Percentiles rank a stretch among this genome's conserved stretches.
phyloP scores from a whole-genome alignment of 495 filamentous ascomycete species.

The Penicillium subrubescens region DNA sequence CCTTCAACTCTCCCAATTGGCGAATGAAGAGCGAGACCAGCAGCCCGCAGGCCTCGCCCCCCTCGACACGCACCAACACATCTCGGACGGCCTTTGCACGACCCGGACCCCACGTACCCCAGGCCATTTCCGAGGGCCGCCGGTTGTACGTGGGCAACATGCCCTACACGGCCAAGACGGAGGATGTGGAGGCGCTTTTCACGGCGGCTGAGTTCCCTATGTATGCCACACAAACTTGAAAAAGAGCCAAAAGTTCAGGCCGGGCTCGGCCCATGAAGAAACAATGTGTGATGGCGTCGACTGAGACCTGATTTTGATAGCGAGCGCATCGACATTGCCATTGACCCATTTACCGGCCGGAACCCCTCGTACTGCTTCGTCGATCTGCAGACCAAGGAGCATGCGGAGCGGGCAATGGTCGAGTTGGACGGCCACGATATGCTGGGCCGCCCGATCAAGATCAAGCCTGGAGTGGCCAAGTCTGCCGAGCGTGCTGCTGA shows the following conservation, averaged over 20 bases:
- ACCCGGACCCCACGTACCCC: conserved; percentile 39
- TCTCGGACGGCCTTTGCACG: conserved; percentile 41
- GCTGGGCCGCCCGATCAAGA: conserved; percentile 58
- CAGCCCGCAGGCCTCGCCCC: conserved; percentile 36
- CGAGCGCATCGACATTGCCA: conserved; percentile 65
- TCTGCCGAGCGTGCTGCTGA: conserved; percentile 27
- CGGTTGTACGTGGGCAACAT: conserved; percentile 69
- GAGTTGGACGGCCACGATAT: conserved; percentile 55
- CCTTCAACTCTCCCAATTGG: conserved; percentile 52
- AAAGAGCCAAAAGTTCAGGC: neutral
- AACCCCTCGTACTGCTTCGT: conserved; percentile 76
- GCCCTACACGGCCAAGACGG: conserved; percentile 62
- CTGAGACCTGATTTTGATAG: conserved; percentile 38
- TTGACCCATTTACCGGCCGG: conserved; percentile 66
- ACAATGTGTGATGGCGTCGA: conserved; percentile 15
- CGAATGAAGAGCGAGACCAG: conserved; percentile 43
- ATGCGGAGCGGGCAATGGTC: conserved; percentile 58
- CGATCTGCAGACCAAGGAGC: conserved; percentile 57
- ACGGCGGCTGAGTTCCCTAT: conserved; percentile 46
- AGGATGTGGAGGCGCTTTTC: conserved; percentile 63
- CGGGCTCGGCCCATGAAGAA: neutral
- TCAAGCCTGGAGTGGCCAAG: conserved; percentile 59
- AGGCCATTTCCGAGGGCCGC: conserved; percentile 45
- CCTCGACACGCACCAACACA: conserved; percentile 37
- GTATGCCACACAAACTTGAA: conserved; percentile 24